These are phyloP conservation scores for Beauveria medogensis DNA, from an alignment of 2,329 filamentous ascomycete genomes.

Conservation along the genomic window DNA sequence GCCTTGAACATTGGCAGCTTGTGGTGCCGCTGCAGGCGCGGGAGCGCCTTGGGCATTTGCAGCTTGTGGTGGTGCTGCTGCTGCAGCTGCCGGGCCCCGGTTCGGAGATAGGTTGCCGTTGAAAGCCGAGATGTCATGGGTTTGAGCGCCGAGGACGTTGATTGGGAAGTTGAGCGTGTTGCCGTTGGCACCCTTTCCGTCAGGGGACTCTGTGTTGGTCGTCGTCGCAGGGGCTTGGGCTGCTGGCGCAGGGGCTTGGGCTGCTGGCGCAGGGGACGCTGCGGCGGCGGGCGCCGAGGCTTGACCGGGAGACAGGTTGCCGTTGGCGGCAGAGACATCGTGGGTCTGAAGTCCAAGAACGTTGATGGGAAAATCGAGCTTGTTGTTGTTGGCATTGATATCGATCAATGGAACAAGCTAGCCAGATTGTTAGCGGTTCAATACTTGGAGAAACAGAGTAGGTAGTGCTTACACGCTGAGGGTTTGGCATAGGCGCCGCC, in stretches of 20 bases:
- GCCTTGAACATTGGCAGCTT: too few species aligned
- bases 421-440: neutral
- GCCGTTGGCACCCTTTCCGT: neutral
- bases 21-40: too few species aligned
- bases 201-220: too few species aligned
- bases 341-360: slow-evolving; percentile 1
- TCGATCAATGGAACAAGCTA: neutral
- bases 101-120: neutral
- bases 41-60: too few species aligned
- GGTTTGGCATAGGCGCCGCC: neutral
- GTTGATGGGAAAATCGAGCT: neutral
- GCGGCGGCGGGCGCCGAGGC: neutral
- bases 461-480: neutral
- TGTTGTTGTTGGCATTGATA: neutral
- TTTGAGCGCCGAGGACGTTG: neutral
- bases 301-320: neutral
- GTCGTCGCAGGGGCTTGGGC: neutral
- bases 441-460: too few species aligned
- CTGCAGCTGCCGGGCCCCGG: neutral
- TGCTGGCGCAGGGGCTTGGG: neutral
- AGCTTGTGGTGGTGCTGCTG: too few species aligned
- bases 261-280: neutral
- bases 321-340: neutral
- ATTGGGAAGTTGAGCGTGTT: neutral
- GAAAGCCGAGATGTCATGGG: neutral